Evolutionary conservation across 2,329 filamentous ascomycete species (phyloP), one percentile per base, ranked within the genome.

Genomic region (Penicillium sp.): DNA sequence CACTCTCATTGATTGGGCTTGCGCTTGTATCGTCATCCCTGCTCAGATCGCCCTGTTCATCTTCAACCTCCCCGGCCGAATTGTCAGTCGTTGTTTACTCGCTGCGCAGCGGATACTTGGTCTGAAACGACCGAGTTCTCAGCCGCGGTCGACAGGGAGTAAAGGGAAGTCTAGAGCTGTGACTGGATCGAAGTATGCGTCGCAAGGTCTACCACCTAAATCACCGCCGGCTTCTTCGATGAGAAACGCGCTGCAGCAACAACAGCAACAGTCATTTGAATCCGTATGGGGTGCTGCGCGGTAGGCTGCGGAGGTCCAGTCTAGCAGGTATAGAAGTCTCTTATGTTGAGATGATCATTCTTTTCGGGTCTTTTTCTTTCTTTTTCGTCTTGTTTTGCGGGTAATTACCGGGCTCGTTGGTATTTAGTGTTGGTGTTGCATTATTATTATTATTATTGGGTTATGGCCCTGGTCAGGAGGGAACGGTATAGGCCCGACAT

Each of bases 1-100:
- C 15, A 67, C 68, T 6, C 40, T 80, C n/a, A 42, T 78, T 4
- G 74, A 79, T 49, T 78, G 75, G 75, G 51, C 71, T 10, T 78
- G 72, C 55, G 72, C 73, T 1, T 68, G 67, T 24, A 60, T 80
- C 13, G 67, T 80, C 6, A 58, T 81, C 9, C 79, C 80, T 0
- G 53, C 70, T 4, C 78, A 78, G 53, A 60, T 75, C 12, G 64
- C 67, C 26, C 60, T 75, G 38, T 72, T 73, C 1, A 35, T 78
- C 12, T 49, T 71, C 15, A 70, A 63, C 26, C 58, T 81, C 3
- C 79, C 79, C 1, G 64, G 70, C 9, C 73, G 69, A 7, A 57
- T 73, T 15, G 62, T 62, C 1, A 66, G 54, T 24, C 60, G 63
- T 30, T 71, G 69, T 58, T 45, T 74, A 26, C 53, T 50, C 4